A percentile compares a stretch with the other conserved stretches of the same genome.
phyloP scores from a whole-genome alignment of 2,329 filamentous ascomycete genomes.

The Penicillium sumatraense region DNA sequence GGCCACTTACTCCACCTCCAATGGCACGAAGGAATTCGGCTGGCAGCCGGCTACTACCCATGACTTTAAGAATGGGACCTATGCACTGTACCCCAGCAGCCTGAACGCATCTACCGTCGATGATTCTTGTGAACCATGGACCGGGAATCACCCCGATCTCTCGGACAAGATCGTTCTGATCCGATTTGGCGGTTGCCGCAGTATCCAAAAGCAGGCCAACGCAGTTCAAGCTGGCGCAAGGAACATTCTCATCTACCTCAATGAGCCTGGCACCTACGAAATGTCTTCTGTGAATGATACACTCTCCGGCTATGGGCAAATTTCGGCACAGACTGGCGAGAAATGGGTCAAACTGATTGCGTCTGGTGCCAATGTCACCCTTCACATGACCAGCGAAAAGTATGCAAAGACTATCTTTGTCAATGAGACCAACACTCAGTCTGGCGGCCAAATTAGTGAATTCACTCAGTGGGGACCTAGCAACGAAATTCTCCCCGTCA shows the following conservation, averaged over 20 bases:
- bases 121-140: slow-evolving; percentile 55
- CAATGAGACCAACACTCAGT: slow-evolving; percentile 17
- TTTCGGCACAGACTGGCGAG: slow-evolving; percentile 15
- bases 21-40: slow-evolving; percentile 30
- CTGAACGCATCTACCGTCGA: slow-evolving; percentile 54
- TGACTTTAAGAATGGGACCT: slow-evolving; percentile 41
- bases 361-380: slow-evolving; percentile 12
- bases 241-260: slow-evolving; percentile 68
- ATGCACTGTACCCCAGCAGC: slow-evolving; percentile 56
- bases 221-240: slow-evolving; percentile 61
- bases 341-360: slow-evolving; percentile 17
- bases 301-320: slow-evolving; percentile 17
- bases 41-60: slow-evolving; percentile 43
- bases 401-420: slow-evolving; percentile 13
- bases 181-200: slow-evolving; percentile 61
- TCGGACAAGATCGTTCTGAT: slow-evolving; percentile 63
- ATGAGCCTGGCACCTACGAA: slow-evolving; percentile 13
- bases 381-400: slow-evolving; percentile 18
- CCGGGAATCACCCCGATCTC: slow-evolving; percentile 59
- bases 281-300: slow-evolving; percentile 2
- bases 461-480: slow-evolving; percentile 27
- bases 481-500: slow-evolving; percentile 12
- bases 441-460: slow-evolving; percentile 23
- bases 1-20: slow-evolving; percentile 29
- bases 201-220: slow-evolving; percentile 59